Percentiles rank a stretch among this genome's conserved stretches.
Conservation (phyloP, 208 protist species). For the Vickermania ingenoplastis region DNA sequence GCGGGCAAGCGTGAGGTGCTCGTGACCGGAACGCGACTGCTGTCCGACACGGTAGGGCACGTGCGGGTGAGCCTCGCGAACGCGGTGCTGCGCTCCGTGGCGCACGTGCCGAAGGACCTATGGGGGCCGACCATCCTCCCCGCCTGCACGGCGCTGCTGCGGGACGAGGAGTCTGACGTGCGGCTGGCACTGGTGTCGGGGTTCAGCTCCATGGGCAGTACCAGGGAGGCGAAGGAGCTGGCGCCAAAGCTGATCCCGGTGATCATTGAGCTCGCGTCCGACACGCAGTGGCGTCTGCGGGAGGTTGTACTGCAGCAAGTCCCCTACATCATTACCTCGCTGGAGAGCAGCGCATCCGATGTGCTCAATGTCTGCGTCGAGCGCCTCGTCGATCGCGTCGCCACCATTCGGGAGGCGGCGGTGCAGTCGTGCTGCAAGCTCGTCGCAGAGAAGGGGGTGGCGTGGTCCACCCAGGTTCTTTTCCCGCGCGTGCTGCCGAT, state of each 20-base stretch:
- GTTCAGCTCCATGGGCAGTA: constrained; percentile 83
- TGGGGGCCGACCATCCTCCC: constrained; percentile 69
- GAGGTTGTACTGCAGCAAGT: constrained; percentile 80
- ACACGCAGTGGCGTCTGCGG: constrained; percentile 83
- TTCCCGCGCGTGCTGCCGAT: constrained; percentile 58
- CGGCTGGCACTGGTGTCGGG: constrained; percentile 76
- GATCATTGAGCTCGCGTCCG: constrained; percentile 59
- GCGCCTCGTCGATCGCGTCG: constrained; percentile 73
- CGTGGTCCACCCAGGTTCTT: constrained; percentile 49
- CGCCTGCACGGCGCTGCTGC: constrained; percentile 68
- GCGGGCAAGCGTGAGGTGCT: constrained; percentile 62
- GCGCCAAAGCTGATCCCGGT: constrained; percentile 77
- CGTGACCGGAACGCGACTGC: constrained; percentile 53
- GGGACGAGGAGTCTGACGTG: constrained; percentile 72
- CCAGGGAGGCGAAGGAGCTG: constrained; percentile 69
- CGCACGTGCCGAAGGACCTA: constrained; percentile 56
- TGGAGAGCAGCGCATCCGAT: constrained; percentile 48
- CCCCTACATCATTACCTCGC: constrained; percentile 69
- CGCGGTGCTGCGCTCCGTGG: constrained; percentile 69
- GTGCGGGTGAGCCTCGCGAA: constrained; percentile 84
- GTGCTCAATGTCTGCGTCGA: constrained; percentile 74
- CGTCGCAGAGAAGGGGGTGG: constrained; percentile 45
- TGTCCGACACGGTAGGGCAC: constrained; percentile 57
- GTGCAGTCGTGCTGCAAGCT: constrained; percentile 77
- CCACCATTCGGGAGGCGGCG: constrained; percentile 74